Evolutionary conservation across 225 moss, liverwort and hornwort genomes (phyloP), one percentile per base, ranked within the genome.

Genomic region (Physcomitrium patens): DNA sequence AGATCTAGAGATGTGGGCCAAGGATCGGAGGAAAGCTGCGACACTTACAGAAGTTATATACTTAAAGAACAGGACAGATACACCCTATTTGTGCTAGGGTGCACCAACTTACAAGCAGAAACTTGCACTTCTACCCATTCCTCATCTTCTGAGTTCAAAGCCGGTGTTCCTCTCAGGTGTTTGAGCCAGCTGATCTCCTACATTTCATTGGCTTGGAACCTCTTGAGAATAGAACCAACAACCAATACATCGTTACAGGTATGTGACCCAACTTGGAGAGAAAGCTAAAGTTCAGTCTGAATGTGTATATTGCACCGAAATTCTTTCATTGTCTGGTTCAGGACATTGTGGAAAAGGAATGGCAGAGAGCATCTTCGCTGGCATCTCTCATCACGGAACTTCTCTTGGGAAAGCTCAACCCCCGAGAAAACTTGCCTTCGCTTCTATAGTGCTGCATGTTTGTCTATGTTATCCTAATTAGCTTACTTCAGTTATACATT

Each of bases 261-360:
- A 59, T 28, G 58, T 44, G 11, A 53, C 43, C 20, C 59, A 37
- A 1, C 48, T 15, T 26, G 7, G 43, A 19, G 18, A 10, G 22
- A n/a, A 20, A 13, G 14, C 28, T 3, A n/a, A 56, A 45, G 43
- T 45, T 10, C 2, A 13, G 3, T 14, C 12, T 18, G 27, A 5
- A 20, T 19, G 31, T 14, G 16, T 17, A 28, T 19, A 22, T 7
- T 8, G 10, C 12, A 18, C 18, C 2, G 7, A 23, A 72, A 49
- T 46, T 65, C 10, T 9, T 22, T 28, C n/a, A 10, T 26, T 19
- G 17, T 26, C n/a, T 5, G 68, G 9, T 44, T 15, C 41, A 76
- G 79, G 84, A 26, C 79, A 79, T 57, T 85, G 82, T 60, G 87
- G 87, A 11, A 79, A 88, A 78, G 85, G 85, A 17, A 80, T 85